Conservation (phyloP, 805 yeast genomes). For the Dipodascus albidus region DNA sequence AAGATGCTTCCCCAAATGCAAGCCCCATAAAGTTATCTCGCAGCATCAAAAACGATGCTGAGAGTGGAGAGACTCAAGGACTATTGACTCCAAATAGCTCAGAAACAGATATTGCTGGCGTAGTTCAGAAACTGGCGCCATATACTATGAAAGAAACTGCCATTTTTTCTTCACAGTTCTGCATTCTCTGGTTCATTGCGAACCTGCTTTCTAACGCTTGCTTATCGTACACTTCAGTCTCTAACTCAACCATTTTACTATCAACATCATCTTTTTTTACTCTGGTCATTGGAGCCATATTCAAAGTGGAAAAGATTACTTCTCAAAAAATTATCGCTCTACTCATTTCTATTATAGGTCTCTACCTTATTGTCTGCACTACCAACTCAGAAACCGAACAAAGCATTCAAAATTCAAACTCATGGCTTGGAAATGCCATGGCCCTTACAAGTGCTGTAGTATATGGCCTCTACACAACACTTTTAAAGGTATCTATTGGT, state of each 20-base stretch:
- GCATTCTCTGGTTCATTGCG: slow-evolving; percentile 82
- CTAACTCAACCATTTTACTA: slow-evolving; percentile 85
- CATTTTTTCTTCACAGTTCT: slow-evolving; percentile 64
- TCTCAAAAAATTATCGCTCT: slow-evolving; percentile 57
- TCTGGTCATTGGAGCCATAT: slow-evolving; percentile 62
- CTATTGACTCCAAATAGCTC: not conserved
- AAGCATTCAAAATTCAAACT: slow-evolving; percentile 18
- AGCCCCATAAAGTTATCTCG: slow-evolving; percentile 4
- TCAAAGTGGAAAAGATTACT: slow-evolving; percentile 59
- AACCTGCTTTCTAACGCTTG: slow-evolving; percentile 85
- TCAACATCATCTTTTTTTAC: slow-evolving; percentile 94
- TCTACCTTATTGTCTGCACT: slow-evolving; percentile 51
- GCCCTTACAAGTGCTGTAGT: slow-evolving; percentile 82
- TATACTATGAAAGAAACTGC: slow-evolving; percentile 48
- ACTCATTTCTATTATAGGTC: slow-evolving; percentile 63
- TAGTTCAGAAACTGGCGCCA: slow-evolving; percentile 2
- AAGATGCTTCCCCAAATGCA: slow-evolving; percentile 4
- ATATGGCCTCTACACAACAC: slow-evolving; percentile 83
- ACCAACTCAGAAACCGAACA: slow-evolving; percentile 16
- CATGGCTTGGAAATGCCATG: slow-evolving; percentile 65
- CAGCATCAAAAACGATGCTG: not conserved
- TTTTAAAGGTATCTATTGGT: slow-evolving; percentile 61
- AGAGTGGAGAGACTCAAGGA: not conserved
- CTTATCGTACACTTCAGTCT: slow-evolving; percentile 79
- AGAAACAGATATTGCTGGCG: not conserved